Percentiles rank a stretch among this genome's conserved stretches.
These are phyloP conservation scores for Xylariales sp. DNA, from an alignment of 2,329 filamentous ascomycete species.

Conservation along the genomic window DNA sequence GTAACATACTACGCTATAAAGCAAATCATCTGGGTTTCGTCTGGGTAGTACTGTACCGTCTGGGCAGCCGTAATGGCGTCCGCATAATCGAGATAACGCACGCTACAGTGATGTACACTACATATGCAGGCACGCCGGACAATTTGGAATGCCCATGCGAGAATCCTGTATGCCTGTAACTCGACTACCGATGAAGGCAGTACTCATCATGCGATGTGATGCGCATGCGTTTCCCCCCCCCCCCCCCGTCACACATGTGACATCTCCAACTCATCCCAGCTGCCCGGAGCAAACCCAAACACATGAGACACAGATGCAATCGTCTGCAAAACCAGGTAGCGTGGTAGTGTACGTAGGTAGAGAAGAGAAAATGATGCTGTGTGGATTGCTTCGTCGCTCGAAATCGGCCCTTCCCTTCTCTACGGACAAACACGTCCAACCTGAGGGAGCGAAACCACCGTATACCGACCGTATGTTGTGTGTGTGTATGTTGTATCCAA, in stretches of 20 bases:
- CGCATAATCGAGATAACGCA: constrained; percentile 26
- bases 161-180: background rate
- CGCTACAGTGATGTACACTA: background rate
- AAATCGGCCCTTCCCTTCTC: constrained; percentile 12
- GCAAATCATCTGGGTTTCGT: no score
- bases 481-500: background rate
- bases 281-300: background rate
- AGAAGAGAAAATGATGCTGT: background rate
- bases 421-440: background rate
- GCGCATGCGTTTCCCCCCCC: background rate
- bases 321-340: background rate
- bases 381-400: background rate
- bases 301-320: background rate
- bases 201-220: constrained; percentile 16
- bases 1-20: no score
- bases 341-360: background rate
- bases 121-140: constrained; percentile 5
- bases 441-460: background rate
- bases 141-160: constrained; percentile 14
- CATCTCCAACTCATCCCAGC: constrained; percentile 10
- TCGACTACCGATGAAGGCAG: no score
- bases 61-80: no score
- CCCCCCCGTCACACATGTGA: constrained; percentile 14
- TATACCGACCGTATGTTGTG: background rate
- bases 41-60: no score